Conservation (phyloP, 257 asterid genomes). For the Handroanthus guayacan region DNA sequence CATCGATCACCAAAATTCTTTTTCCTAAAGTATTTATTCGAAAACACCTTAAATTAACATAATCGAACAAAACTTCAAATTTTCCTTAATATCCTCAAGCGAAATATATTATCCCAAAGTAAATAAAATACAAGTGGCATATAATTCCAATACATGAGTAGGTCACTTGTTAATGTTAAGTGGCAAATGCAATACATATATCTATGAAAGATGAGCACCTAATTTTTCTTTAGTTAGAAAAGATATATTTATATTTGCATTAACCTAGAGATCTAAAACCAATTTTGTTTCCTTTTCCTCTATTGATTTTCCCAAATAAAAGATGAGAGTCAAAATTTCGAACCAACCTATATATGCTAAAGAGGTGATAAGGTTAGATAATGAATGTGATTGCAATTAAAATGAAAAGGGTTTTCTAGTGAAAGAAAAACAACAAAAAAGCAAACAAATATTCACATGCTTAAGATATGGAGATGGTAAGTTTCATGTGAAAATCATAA, state of each 20-base stretch:
- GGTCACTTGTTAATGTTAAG: too few relatives aligned
- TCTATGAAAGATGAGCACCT: too few relatives aligned
- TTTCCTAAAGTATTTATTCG: too few relatives aligned
- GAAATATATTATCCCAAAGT: too few relatives aligned
- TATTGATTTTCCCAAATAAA: not conserved
- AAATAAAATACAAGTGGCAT: too few relatives aligned
- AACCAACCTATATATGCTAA: not conserved
- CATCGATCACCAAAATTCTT: too few relatives aligned
- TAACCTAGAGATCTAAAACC: not conserved
- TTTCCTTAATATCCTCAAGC: too few relatives aligned
- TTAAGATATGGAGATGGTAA: conserved; percentile 36
- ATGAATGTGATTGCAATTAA: not conserved
- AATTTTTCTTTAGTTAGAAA: not conserved
- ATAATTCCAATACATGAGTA: too few relatives aligned
- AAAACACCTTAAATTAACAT: too few relatives aligned
- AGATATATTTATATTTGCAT: not conserved
- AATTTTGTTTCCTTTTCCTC: not conserved
- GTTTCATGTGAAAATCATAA: conserved; percentile 48
- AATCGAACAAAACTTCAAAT: too few relatives aligned
- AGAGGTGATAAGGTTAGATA: not conserved
- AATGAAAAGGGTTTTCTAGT: conserved; percentile 24
- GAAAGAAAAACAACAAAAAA: conserved; percentile 17
- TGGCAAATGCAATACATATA: too few relatives aligned
- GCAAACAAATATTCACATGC: conserved; percentile 43
- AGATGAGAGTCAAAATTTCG: not conserved